Evolutionary conservation across 768 basidiomycete species (phyloP).

Genomic region (Russula brevipes): DNA sequence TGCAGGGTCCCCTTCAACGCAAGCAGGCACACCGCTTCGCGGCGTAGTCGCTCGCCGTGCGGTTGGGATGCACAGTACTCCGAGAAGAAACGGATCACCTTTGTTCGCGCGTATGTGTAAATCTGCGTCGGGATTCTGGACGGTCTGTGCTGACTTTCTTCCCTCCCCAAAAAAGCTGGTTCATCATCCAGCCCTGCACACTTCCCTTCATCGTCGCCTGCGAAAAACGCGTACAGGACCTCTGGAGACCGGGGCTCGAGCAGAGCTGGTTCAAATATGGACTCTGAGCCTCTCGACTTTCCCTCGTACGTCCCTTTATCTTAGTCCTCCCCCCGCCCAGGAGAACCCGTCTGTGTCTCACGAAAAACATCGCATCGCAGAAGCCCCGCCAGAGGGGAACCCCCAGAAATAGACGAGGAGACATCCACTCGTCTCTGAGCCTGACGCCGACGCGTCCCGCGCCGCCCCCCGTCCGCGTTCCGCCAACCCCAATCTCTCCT

Average conservation of each 20-base stretch:
- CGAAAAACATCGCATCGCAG: slow-evolving; percentile 30
- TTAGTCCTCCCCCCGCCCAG: not conserved
- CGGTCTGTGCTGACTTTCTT: not conserved
- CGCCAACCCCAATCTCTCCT: slow-evolving; percentile 44
- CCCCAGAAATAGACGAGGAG: slow-evolving; percentile 74
- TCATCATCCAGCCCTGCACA: slow-evolving; percentile 31
- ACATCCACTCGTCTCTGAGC: slow-evolving; percentile 80
- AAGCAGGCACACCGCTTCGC: slow-evolving; percentile 21
- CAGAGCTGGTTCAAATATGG: slow-evolving; percentile 27
- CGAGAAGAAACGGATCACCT: slow-evolving; percentile 24
- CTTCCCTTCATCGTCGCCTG: slow-evolving; percentile 31
- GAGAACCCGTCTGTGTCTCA: not conserved
- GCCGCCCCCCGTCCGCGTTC: slow-evolving; percentile 35
- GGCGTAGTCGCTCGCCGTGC: slow-evolving; percentile 21
- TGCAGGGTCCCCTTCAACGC: slow-evolving; percentile 20
- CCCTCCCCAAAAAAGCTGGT: slow-evolving; percentile 6
- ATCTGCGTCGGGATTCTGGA: not conserved
- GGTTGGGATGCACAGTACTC: slow-evolving; percentile 21
- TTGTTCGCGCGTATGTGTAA: slow-evolving; percentile 22
- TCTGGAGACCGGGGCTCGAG: slow-evolving; percentile 18
- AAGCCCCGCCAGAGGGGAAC: slow-evolving; percentile 52
- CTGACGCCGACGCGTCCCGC: slow-evolving; percentile 44
- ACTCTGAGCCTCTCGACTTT: slow-evolving; percentile 64
- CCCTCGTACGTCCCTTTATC: slow-evolving; percentile 47
- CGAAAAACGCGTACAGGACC: slow-evolving; percentile 26